A percentile compares a stretch with the other conserved stretches of the same genome.
These are phyloP conservation scores for Saturnispora kantuleensis DNA, from an alignment of 805 yeast species.

Conservation along the genomic window DNA sequence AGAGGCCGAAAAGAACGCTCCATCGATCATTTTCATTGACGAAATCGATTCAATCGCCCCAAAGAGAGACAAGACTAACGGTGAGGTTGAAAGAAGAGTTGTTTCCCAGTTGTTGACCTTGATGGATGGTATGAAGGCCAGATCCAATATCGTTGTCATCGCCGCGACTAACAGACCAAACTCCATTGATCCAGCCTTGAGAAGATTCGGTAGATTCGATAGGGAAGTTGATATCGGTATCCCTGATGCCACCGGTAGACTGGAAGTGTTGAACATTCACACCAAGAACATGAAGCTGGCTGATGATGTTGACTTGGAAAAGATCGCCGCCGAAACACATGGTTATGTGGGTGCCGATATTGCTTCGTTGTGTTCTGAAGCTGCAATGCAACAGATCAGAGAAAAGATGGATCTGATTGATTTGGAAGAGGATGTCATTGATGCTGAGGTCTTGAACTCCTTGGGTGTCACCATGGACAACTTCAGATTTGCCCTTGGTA, in stretches of 20 bases:
- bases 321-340: slow-evolving; percentile 94
- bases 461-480: slow-evolving; percentile 98
- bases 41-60: slow-evolving; percentile 99
- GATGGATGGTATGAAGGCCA: slow-evolving; percentile 99
- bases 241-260: slow-evolving; percentile 97
- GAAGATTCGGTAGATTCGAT: slow-evolving; percentile 81
- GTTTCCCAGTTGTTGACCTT: slow-evolving; percentile 94
- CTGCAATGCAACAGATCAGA: slow-evolving; percentile 99
- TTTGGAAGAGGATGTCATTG: slow-evolving; percentile 91
- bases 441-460: slow-evolving; percentile 92
- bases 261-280: slow-evolving; percentile 93
- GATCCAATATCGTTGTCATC: slow-evolving; percentile 94
- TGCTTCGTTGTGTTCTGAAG: slow-evolving; percentile 98
- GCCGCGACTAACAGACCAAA: slow-evolving; percentile 94
- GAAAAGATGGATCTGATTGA: slow-evolving; percentile 98
- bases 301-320: slow-evolving; percentile 91
- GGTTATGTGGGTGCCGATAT: slow-evolving; percentile 99
- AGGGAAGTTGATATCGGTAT: slow-evolving; percentile 83
- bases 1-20: slow-evolving; percentile 98
- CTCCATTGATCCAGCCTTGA: slow-evolving; percentile 75
- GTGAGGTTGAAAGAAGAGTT: slow-evolving; percentile 99
- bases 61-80: slow-evolving; percentile 98
- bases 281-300: slow-evolving; percentile 97
- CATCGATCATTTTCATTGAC: slow-evolving; percentile 94
- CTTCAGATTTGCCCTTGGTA: slow-evolving; percentile 95